Evolutionary conservation across 2,329 filamentous ascomycete genomes (phyloP).

Genomic region (Sclerotinia minor): DNA sequence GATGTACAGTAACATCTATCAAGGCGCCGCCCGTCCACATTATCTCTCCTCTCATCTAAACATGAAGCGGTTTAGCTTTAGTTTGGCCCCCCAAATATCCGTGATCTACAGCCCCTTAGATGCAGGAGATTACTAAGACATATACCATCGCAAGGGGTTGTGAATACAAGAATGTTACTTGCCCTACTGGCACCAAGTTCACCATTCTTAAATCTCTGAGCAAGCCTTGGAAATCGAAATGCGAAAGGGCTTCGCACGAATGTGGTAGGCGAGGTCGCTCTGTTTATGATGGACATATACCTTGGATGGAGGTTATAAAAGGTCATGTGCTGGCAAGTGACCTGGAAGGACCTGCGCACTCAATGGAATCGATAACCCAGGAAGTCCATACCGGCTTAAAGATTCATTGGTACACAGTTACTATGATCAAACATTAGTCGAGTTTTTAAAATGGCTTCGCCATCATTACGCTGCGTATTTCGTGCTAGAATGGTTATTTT

Average conservation of each 20-base stretch:
- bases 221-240: conserved; percentile 77
- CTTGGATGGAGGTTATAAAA: conserved; percentile 17
- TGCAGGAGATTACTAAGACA: conserved; percentile 62
- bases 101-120: conserved; percentile 60
- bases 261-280: conserved; percentile 78
- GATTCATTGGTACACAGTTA: conserved; percentile 60
- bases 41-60: too few relatives aligned
- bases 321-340: conserved; percentile 71
- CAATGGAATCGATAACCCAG: conserved; percentile 56
- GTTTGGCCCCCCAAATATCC: conserved; percentile 21
- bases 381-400: conserved; percentile 75
- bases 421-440: conserved; percentile 61
- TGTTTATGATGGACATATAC: conserved; percentile 62
- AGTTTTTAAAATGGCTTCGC: conserved; percentile 64
- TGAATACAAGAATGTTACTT: conserved; percentile 58
- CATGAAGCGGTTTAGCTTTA: background rate
- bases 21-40: background rate
- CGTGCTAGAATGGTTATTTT: conserved; percentile 66
- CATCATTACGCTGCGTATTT: conserved; percentile 67
- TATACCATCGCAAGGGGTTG: conserved; percentile 58
- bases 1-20: background rate
- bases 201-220: conserved; percentile 62
- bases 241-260: conserved; percentile 76
- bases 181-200: conserved; percentile 63
- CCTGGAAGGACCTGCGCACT: conserved; percentile 63